These are phyloP conservation scores for Dactylis glomerata DNA, from an alignment of 176 grass and related monocot genomes.

Conservation along the genomic window DNA sequence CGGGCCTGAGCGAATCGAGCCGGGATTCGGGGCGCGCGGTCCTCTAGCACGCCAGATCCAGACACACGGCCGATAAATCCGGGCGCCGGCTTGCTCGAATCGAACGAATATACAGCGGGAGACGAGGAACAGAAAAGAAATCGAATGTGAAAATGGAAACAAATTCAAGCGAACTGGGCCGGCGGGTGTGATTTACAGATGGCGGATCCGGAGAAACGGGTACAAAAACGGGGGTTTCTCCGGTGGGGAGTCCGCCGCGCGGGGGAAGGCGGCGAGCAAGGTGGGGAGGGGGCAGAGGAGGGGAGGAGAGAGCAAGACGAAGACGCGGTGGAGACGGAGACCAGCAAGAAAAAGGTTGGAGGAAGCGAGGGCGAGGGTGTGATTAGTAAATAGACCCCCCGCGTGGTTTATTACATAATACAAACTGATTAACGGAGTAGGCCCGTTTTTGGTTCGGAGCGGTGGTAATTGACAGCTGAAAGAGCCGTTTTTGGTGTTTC, in stretches of 20 bases:
- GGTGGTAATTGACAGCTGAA: no score
- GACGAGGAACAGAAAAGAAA: background rate
- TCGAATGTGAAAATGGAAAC: background rate
- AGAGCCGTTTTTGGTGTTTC: no score
- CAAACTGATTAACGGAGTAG: background rate
- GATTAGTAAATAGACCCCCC: conserved; percentile 27
- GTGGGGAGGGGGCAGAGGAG: background rate
- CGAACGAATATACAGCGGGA: background rate
- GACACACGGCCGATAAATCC: conserved; percentile 24
- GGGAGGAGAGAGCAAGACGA: background rate
- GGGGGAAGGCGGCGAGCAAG: background rate
- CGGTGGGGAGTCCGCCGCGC: conserved; percentile 17
- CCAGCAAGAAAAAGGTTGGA: conserved; percentile 3
- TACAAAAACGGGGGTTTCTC: conserved; percentile 21
- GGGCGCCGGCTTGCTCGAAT: conserved; percentile 10
- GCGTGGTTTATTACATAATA: background rate
- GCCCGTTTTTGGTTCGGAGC: no score
- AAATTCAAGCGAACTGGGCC: background rate
- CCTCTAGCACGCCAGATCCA: conserved; percentile 36
- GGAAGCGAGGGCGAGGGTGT: background rate
- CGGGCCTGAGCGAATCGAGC: background rate
- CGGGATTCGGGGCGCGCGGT: background rate
- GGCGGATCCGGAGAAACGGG: conserved; percentile 13
- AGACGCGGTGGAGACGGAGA: background rate
- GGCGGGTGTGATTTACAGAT: background rate